phyloP scores from a whole-genome alignment of 2,329 filamentous ascomycete species.

The Aquanectria penicillioides region DNA sequence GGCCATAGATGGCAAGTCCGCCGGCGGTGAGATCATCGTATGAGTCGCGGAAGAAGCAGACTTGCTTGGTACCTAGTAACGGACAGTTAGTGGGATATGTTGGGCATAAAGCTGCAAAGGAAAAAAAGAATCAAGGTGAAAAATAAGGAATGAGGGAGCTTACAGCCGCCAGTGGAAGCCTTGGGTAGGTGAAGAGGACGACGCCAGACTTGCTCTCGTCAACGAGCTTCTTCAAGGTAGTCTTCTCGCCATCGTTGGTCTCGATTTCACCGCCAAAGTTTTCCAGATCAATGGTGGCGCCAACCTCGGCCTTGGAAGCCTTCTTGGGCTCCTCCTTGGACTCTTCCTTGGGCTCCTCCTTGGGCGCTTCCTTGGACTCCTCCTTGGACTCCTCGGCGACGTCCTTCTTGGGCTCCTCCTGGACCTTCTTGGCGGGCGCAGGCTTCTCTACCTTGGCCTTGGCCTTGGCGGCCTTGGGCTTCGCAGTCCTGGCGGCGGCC shows the following conservation, averaged over 20 bases:
- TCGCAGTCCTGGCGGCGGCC: constrained; percentile 43
- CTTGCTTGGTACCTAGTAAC: constrained; percentile 86
- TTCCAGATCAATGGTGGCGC: constrained; percentile 65
- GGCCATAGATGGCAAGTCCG: constrained; percentile 88
- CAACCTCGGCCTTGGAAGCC: constrained; percentile 58
- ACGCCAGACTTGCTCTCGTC: constrained; percentile 86
- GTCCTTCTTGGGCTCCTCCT: constrained; percentile 34
- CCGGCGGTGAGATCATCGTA: constrained; percentile 79
- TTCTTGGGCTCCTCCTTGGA: constrained; percentile 45
- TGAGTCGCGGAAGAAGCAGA: constrained; percentile 89
- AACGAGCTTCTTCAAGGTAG: constrained; percentile 81
- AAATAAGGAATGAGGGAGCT: constrained; percentile 49
- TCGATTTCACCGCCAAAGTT: constrained; percentile 78
- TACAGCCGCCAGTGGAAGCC: constrained; percentile 94
- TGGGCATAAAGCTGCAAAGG: neutral
- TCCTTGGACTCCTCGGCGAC: constrained; percentile 22
- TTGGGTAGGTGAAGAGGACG: constrained; percentile 94
- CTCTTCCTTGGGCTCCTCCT: constrained; percentile 32
- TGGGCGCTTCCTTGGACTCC: constrained; percentile 25
- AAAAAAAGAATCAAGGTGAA: neutral
- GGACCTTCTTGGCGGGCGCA: constrained; percentile 39
- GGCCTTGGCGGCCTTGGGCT: constrained; percentile 49
- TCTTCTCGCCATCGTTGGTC: constrained; percentile 85
- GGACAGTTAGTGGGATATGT: constrained; percentile 18
- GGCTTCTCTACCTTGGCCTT: constrained; percentile 45